These are phyloP conservation scores for Trichoderma parareesei DNA, from an alignment of 495 filamentous ascomycete species.

Conservation along the genomic window DNA sequence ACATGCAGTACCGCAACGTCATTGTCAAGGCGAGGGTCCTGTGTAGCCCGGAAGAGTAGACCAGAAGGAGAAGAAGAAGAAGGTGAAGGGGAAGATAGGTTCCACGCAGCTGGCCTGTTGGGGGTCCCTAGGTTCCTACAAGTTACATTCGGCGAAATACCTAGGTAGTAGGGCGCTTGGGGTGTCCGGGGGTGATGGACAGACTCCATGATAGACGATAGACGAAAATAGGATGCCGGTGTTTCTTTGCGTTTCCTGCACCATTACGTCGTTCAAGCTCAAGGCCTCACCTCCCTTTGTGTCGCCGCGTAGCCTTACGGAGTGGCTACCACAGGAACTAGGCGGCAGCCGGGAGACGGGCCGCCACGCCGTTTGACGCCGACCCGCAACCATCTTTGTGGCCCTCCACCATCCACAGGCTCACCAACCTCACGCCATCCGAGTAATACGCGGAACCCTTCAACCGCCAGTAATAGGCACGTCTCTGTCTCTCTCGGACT, in stretches of 20 bases:
- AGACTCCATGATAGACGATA: not conserved
- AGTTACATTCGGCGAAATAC: too few relatives aligned
- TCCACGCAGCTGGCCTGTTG: too few relatives aligned
- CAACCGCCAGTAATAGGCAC: not conserved
- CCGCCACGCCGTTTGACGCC: too few relatives aligned
- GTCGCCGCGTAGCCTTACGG: not conserved
- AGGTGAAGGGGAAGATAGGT: too few relatives aligned
- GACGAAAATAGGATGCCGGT: not conserved
- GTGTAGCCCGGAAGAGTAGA: constrained; percentile 35
- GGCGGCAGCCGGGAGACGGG: too few relatives aligned
- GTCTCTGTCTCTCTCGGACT: not conserved
- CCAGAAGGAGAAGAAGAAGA: not conserved
- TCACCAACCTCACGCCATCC: not conserved
- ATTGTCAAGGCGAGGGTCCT: constrained; percentile 47
- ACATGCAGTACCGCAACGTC: constrained; percentile 45
- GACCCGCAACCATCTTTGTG: not conserved
- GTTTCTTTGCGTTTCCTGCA: not conserved
- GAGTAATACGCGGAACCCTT: not conserved
- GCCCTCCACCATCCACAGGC: not conserved
- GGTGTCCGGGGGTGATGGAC: too few relatives aligned
- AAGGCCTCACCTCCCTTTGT: not conserved
- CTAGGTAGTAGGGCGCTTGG: not conserved
- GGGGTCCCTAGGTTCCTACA: too few relatives aligned
- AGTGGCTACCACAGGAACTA: too few relatives aligned
- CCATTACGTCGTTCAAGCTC: not conserved